Percentiles rank a stretch among this genome's conserved stretches.
phyloP scores from a whole-genome alignment of 2,329 filamentous ascomycete species.

The Colletotrichum costaricense region DNA sequence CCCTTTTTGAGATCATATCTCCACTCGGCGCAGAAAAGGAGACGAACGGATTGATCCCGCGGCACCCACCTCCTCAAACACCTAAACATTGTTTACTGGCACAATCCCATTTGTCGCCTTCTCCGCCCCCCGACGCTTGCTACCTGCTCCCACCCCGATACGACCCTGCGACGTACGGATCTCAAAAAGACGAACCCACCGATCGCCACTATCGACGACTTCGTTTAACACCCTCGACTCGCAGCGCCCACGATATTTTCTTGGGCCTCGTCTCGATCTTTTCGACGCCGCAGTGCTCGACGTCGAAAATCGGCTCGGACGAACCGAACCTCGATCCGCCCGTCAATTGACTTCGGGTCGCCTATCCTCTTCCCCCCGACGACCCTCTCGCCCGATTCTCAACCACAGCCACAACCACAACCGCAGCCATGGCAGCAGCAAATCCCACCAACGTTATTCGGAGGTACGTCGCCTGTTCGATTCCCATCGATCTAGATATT shows the following conservation, averaged over 20 bases:
- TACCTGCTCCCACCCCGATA: conserved; percentile 14
- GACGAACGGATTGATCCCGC: neutral
- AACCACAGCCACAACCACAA: neutral
- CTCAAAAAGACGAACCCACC: conserved; percentile 22
- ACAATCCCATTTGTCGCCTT: conserved; percentile 1
- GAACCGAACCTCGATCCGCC: neutral
- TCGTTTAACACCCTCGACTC: neutral
- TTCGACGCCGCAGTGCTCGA: neutral
- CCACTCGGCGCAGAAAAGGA: conserved; percentile 11
- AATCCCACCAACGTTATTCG: conserved; percentile 69
- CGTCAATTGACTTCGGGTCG: conserved; percentile 23
- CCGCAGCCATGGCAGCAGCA: conserved; percentile 53
- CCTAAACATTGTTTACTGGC: neutral
- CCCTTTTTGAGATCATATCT: neutral
- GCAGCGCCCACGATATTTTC: neutral
- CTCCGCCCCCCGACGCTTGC: conserved; percentile 5
- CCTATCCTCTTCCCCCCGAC: neutral
- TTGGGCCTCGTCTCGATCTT: neutral
- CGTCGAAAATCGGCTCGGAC: neutral
- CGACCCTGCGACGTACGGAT: conserved; percentile 16
- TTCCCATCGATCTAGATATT: conserved; percentile 7
- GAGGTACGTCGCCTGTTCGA: conserved; percentile 62
- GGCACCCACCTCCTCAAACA: conserved; percentile 10
- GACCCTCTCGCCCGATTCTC: neutral
- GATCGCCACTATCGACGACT: conserved; percentile 4